A percentile compares a stretch with the other conserved stretches of the same genome.
Conservation (phyloP, 257 asterid genomes). For the Salvia splendens region DNA sequence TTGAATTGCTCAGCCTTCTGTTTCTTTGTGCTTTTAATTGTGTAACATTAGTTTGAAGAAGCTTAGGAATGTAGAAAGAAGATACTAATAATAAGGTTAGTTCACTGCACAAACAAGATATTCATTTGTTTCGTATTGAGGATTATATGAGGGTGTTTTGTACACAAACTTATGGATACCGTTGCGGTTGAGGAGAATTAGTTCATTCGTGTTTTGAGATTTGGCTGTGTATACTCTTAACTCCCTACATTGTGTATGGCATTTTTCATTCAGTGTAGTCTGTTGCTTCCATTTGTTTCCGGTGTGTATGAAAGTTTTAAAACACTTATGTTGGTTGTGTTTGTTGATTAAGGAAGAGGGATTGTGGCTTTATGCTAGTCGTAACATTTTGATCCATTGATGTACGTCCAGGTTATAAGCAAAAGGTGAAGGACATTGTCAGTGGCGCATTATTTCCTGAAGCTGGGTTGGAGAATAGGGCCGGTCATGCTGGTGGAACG, state of each 20-base stretch:
- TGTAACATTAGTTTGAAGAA: background rate
- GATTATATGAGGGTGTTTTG: background rate
- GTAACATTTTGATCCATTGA: background rate
- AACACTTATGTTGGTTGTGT: background rate
- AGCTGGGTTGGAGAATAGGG: conserved; percentile 70
- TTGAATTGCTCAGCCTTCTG: background rate
- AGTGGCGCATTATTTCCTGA: conserved; percentile 87
- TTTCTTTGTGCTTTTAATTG: background rate
- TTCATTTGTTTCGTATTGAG: background rate
- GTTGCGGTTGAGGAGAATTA: background rate
- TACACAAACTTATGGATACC: background rate
- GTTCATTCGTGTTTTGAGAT: background rate
- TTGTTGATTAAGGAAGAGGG: background rate
- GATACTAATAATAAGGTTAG: background rate
- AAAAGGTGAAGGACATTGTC: conserved; percentile 70
- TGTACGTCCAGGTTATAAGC: conserved; percentile 61
- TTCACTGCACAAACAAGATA: background rate
- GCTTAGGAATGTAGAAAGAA: background rate
- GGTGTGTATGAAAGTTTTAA: background rate
- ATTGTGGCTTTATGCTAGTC: background rate
- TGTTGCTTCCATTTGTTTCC: background rate
- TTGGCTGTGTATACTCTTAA: conserved; percentile 6
- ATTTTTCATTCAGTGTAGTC: background rate
- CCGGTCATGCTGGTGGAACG: conserved; percentile 86
- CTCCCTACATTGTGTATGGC: background rate